Evolutionary conservation across 208 protist species (phyloP).

Genomic region (Borovskyia barvae): DNA sequence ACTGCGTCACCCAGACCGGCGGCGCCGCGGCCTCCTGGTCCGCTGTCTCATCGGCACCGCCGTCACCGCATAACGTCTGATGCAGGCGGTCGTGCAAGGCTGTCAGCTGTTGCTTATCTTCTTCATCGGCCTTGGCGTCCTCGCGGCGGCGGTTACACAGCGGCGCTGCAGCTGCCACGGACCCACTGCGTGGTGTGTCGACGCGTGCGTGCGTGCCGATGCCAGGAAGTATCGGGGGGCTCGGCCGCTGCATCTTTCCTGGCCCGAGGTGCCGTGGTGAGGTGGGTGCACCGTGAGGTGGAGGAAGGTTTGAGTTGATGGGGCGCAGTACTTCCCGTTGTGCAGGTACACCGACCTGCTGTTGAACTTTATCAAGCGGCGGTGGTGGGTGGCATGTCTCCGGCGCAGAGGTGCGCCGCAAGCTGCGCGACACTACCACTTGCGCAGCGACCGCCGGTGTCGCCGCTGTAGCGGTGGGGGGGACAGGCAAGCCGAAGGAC

Average conservation of each 20-base stretch:
- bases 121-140: constrained; percentile 25
- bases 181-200: constrained; percentile 3
- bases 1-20: constrained; percentile 90
- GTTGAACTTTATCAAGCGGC: background rate
- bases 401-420: constrained; percentile 8
- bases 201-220: constrained; percentile 6
- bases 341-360: constrained; percentile 5
- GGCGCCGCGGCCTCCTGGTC: constrained; percentile 26
- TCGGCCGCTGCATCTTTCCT: constrained; percentile 6
- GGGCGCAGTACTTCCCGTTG: constrained; percentile 53
- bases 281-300: constrained; percentile 18
- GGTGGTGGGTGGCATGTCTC: constrained; percentile 20
- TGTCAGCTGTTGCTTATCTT: constrained; percentile 54
- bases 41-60: constrained; percentile 1
- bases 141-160: constrained; percentile 11
- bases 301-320: constrained; percentile 40
- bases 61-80: constrained; percentile 45
- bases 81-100: constrained; percentile 67
- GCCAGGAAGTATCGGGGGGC: constrained; percentile 2
- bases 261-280: constrained; percentile 15
- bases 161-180: constrained; percentile 7
- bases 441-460: background rate
- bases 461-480: constrained; percentile 17
- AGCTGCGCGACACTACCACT: background rate
- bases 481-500: constrained; percentile 29